A percentile compares a stretch with the other conserved stretches of the same genome.
Evolutionary conservation across 768 basidiomycete genomes (phyloP).

Genomic region (Pleurotus citrinopileatus): DNA sequence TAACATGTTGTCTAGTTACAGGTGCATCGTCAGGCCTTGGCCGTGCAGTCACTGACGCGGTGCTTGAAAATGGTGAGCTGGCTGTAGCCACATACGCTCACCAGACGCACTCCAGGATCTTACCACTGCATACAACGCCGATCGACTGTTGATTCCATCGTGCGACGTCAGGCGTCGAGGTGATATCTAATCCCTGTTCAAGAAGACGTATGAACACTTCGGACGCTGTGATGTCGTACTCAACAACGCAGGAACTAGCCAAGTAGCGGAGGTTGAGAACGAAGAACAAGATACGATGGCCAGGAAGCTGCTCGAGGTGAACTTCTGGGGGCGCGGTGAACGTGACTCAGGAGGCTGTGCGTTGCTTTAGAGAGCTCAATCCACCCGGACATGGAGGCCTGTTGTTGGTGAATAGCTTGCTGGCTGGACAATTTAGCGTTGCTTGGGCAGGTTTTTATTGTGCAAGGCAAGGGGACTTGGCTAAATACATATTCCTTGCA

Average conservation of each 20-base stretch:
- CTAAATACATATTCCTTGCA: not conserved
- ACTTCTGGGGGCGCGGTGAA: slow-evolving; percentile 28
- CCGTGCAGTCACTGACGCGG: slow-evolving; percentile 27
- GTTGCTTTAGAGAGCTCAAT: slow-evolving; percentile 34
- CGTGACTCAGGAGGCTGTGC: slow-evolving; percentile 29
- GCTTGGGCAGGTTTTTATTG: slow-evolving; percentile 19
- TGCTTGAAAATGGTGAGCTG: slow-evolving; percentile 32
- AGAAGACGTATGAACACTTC: slow-evolving; percentile 8
- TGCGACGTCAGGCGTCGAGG: slow-evolving; percentile 31
- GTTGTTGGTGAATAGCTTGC: slow-evolving; percentile 28
- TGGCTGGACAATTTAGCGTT: slow-evolving; percentile 14
- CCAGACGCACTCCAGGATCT: not conserved
- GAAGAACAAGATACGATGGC: slow-evolving; percentile 17
- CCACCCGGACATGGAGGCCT: slow-evolving; percentile 30
- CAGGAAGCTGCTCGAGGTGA: slow-evolving; percentile 20
- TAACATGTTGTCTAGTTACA: too few species aligned
- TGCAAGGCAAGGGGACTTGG: slow-evolving; percentile 12
- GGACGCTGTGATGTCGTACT: slow-evolving; percentile 18
- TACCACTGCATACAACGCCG: slow-evolving; percentile 18
- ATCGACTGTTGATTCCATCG: slow-evolving; percentile 29
- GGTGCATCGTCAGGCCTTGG: slow-evolving; percentile 34
- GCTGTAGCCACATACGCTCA: slow-evolving; percentile 17
- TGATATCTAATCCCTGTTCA: slow-evolving; percentile 15
- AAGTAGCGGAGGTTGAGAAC: slow-evolving; percentile 23
- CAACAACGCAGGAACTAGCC: slow-evolving; percentile 15